Evolutionary conservation across 371 early-diverging fungal genomes (phyloP).

Genomic region (Apophysomyces trapeziformis): DNA sequence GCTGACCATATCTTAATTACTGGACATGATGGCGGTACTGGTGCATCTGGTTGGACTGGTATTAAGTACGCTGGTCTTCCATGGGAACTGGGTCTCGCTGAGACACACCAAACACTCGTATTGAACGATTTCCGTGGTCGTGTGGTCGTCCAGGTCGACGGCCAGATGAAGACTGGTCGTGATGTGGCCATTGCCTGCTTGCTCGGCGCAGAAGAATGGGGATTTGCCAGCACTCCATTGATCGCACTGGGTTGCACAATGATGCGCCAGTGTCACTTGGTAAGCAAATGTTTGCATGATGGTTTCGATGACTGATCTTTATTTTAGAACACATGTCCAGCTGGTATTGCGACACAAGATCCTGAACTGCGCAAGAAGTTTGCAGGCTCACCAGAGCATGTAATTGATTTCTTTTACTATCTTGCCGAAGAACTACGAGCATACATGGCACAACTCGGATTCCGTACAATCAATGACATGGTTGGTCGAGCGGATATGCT

Average conservation of each 20-base stretch:
- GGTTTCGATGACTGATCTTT: neutral
- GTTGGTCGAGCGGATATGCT: conserved; percentile 91
- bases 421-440: conserved; percentile 92
- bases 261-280: conserved; percentile 81
- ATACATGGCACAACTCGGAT: conserved; percentile 93
- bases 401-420: conserved; percentile 97
- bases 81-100: conserved; percentile 97
- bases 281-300: conserved; percentile 21
- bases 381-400: conserved; percentile 92
- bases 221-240: conserved; percentile 96
- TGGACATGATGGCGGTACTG: conserved; percentile 98
- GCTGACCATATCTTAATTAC: conserved; percentile 97
- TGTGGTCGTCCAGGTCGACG: conserved; percentile 95
- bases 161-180: conserved; percentile 96
- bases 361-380: conserved; percentile 93
- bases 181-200: conserved; percentile 95
- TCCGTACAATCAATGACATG: conserved; percentile 93
- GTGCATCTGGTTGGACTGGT: conserved; percentile 97
- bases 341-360: conserved; percentile 98
- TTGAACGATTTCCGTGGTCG: conserved; percentile 94
- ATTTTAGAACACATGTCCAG: conserved; percentile 90
- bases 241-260: conserved; percentile 97
- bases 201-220: conserved; percentile 98
- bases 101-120: conserved; percentile 96
- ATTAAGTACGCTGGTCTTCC: conserved; percentile 98